These are phyloP conservation scores for Wallacemonas collosoma DNA, from an alignment of 208 protist species.

Conservation along the genomic window DNA sequence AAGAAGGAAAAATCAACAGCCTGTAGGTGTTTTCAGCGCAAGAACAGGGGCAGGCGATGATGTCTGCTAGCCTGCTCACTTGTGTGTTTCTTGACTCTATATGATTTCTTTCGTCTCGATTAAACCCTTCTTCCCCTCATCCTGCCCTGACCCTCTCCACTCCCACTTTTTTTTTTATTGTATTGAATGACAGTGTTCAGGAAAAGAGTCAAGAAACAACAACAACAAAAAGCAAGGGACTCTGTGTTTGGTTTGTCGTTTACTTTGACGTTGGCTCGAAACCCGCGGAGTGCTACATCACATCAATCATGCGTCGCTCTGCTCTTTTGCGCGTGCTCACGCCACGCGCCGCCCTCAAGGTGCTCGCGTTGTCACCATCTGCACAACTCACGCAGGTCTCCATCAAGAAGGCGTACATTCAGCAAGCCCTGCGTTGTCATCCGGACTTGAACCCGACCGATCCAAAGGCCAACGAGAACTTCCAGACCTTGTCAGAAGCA, in stretches of 20 bases:
- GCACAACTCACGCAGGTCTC: slow-evolving; percentile 42
- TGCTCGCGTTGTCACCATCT: slow-evolving; percentile 42
- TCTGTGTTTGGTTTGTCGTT: slow-evolving; percentile 6
- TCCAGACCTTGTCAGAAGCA: slow-evolving; percentile 72
- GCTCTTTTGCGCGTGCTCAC: slow-evolving; percentile 42
- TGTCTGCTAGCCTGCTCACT: no score
- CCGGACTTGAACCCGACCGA: slow-evolving; percentile 79
- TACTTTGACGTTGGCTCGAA: not conserved
- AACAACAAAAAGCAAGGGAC: not conserved
- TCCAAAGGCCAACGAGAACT: slow-evolving; percentile 71
- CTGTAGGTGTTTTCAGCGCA: no score
- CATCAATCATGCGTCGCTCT: slow-evolving; percentile 25
- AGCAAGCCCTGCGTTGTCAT: slow-evolving; percentile 76
- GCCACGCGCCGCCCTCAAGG: slow-evolving; percentile 56
- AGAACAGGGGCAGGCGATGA: no score
- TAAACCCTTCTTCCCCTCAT: no score
- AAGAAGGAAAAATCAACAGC: no score
- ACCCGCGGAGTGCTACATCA: no score
- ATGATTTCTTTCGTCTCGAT: no score
- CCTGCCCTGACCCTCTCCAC: slow-evolving; percentile 1
- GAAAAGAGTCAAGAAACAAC: not conserved
- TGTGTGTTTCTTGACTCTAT: no score
- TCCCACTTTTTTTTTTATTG: not conserved
- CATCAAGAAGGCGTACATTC: slow-evolving; percentile 84
- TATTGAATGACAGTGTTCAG: not conserved